A percentile compares a stretch with the other conserved stretches of the same genome.
Conservation (phyloP, 1,284 basidiomycete genomes). For the Termitomyces sp. region DNA sequence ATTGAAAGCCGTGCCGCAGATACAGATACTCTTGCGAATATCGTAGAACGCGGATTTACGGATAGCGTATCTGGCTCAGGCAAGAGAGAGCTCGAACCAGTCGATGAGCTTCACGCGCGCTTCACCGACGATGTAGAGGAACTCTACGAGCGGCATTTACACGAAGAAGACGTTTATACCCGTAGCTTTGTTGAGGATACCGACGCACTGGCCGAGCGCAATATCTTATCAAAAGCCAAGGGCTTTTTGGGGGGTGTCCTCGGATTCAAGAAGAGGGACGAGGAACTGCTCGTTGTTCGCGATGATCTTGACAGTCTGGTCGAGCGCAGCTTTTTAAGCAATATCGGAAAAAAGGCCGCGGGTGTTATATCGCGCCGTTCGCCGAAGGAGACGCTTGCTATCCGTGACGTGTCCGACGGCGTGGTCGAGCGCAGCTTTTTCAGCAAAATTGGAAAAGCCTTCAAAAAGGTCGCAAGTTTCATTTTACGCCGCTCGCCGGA, state of each 20-base stretch:
- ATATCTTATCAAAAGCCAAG: neutral
- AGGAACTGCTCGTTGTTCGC: neutral
- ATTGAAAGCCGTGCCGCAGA: neutral
- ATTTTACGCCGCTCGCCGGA: neutral
- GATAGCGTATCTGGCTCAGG: constrained; percentile 4
- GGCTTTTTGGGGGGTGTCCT: neutral
- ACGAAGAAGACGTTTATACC: neutral
- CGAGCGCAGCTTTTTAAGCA: neutral
- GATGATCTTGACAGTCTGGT: neutral
- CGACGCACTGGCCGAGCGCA: neutral
- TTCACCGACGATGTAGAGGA: constrained; percentile 1
- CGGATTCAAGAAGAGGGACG: neutral
- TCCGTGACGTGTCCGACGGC: neutral
- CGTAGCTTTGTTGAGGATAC: neutral
- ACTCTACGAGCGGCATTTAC: neutral
- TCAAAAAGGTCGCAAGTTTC: neutral
- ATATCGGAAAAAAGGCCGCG: neutral
- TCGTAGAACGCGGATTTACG: neutral
- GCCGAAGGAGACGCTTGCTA: neutral
- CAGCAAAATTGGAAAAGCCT: neutral
- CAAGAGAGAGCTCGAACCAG: constrained; percentile 2
- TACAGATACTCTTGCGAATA: neutral
- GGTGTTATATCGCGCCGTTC: neutral
- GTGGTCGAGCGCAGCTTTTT: neutral
- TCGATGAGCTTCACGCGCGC: constrained; percentile 1